These are phyloP conservation scores for Voacanga thouarsii DNA, from an alignment of 257 asterid genomes.

Conservation along the genomic window DNA sequence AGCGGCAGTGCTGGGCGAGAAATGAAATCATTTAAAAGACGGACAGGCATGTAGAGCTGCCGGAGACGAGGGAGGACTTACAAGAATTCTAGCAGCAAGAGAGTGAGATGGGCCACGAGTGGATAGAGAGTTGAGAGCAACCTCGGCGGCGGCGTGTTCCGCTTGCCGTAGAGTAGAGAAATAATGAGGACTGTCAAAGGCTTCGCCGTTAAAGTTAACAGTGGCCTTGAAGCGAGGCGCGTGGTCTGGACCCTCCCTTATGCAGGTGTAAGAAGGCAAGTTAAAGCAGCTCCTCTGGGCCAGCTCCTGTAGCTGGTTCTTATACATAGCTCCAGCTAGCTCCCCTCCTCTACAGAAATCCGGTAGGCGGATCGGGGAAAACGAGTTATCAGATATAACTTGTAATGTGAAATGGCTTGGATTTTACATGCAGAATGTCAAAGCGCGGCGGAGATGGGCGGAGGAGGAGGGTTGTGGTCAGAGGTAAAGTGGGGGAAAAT, in stretches of 20 bases:
- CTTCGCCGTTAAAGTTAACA: conserved; percentile 72
- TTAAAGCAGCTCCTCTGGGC: conserved; percentile 93
- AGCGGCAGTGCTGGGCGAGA: background rate
- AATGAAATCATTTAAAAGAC: background rate
- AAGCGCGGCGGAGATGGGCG: background rate
- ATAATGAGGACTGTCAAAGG: conserved; percentile 59
- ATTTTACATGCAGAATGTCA: conserved; percentile 10
- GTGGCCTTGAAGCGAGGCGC: conserved; percentile 82
- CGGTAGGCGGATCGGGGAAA: conserved; percentile 7
- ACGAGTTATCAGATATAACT: background rate
- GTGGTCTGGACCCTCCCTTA: conserved; percentile 88
- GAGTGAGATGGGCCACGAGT: conserved; percentile 60
- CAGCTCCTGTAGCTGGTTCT: conserved; percentile 92
- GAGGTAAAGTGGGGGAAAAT: conserved; percentile 4
- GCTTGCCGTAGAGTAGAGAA: conserved; percentile 75
- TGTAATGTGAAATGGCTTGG: background rate
- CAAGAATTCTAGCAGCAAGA: conserved; percentile 71
- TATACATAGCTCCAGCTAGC: conserved; percentile 41
- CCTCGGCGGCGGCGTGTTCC: conserved; percentile 87
- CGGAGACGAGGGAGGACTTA: conserved; percentile 22
- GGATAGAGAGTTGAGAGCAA: conserved; percentile 60
- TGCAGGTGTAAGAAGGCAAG: conserved; percentile 69
- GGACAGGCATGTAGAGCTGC: background rate
- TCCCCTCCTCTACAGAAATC: background rate
- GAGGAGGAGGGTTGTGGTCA: background rate